Evolutionary conservation across 192 early-diverging fungal species (phyloP), one percentile per base, ranked within the genome.

Genomic region (Phycomyces nitens): DNA sequence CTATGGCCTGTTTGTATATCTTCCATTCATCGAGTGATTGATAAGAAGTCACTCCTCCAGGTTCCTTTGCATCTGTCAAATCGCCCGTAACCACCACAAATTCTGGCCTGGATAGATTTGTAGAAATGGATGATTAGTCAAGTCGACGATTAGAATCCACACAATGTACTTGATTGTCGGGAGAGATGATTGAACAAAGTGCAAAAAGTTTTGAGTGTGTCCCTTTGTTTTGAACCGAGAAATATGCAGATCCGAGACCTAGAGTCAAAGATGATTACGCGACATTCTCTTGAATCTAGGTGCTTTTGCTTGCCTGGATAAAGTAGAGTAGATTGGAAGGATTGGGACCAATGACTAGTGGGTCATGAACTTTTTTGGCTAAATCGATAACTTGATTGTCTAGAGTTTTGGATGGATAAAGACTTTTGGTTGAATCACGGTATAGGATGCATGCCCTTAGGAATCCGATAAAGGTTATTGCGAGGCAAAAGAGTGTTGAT

Each of bases 171-270:
- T 69, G 7, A 96, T 77, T 22, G 86, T 64, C 20, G 93, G 92
- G 11, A 96, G 74, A 2, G 81, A 86, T 5, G 85, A 82, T 16
- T 83, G 69, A 29, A 94, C 61, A 65, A 90, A 89, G 43, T 87
- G 81, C 58, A 82, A 74, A 64, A 94, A 91, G 55, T 94, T 89
- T n/a, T 83, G 65, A 3, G 89, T 77, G 0, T 85, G 82, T 11
- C 92, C 90, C 34, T 69, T 59, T 10, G 73, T 71, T 22, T 73
- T 66, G 75, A 79, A 89, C 23, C 82, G 83, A 63, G 91, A 92
- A 38, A 95, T 90, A 67, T 95, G 94, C 11, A 95, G 41, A 68
- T 95, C 94, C 0, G 94, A 88, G 11, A 92, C 75, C 84, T 91
- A 73, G 43, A 52, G 18, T 29, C 53, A 62, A 52, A 49, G 53